phyloP scores from a whole-genome alignment of 495 filamentous ascomycete species.

The Aspergillus bridgeri region DNA sequence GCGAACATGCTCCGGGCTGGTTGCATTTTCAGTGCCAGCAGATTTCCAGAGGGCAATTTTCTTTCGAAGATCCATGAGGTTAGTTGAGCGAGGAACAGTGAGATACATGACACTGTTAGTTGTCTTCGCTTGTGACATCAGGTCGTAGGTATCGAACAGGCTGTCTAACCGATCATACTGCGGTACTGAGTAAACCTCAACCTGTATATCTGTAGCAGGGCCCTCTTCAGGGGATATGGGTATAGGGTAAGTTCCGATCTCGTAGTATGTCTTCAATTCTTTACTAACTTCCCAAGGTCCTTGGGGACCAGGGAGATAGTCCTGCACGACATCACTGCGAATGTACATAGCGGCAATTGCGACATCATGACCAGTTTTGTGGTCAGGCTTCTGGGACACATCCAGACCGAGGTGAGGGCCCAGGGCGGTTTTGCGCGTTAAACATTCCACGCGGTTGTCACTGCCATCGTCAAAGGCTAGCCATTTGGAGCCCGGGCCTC shows the following conservation, averaged over 20 bases:
- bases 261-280: constrained; percentile 37
- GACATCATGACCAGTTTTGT: constrained; percentile 53
- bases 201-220: constrained; percentile 27
- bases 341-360: constrained; percentile 58
- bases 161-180: constrained; percentile 36
- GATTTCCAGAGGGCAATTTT: constrained; percentile 38
- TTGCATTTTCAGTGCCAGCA: constrained; percentile 16
- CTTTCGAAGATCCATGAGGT: constrained; percentile 41
- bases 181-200: constrained; percentile 40
- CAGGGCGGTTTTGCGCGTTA: constrained; percentile 57
- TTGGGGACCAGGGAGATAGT: constrained; percentile 41
- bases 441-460: constrained; percentile 51
- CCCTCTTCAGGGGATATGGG: constrained; percentile 12
- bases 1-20: constrained; percentile 34
- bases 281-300: constrained; percentile 39
- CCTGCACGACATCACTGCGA: constrained; percentile 47
- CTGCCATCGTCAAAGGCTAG: constrained; percentile 56
- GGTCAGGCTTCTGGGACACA: constrained; percentile 30
- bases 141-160: constrained; percentile 44
- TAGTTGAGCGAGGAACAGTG: constrained; percentile 36
- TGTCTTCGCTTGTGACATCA: constrained; percentile 43
- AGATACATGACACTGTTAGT: constrained; percentile 40
- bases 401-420: constrained; percentile 51
- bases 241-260: constrained; percentile 26
- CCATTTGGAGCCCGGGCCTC: constrained; percentile 55